A percentile compares a stretch with the other conserved stretches of the same genome.
Evolutionary conservation across 2,329 filamentous ascomycete species (phyloP).

Genomic region (Aspergillus cejpii): DNA sequence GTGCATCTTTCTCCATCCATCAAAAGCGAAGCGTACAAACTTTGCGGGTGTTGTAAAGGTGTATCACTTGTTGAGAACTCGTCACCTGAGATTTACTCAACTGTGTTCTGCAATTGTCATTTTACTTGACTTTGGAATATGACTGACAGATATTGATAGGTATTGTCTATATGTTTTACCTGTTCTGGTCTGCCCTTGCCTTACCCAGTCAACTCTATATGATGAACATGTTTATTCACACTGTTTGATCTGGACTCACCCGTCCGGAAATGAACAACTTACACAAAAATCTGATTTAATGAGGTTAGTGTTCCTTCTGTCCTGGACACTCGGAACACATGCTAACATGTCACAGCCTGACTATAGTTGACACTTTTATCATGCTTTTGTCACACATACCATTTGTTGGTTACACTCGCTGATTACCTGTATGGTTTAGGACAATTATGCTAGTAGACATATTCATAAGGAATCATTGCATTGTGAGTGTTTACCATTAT

Average conservation of each 20-base stretch:
- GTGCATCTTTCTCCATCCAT: conserved; percentile 47
- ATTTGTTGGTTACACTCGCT: conserved; percentile 23
- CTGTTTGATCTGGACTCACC: conserved; percentile 55
- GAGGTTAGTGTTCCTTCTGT: conserved; percentile 43
- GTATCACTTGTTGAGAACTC: conserved; percentile 62
- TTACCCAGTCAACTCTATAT: conserved; percentile 43
- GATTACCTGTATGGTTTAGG: conserved; percentile 22
- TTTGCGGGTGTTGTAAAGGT: conserved; percentile 49
- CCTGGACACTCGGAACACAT: conserved; percentile 1
- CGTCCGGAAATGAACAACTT: conserved; percentile 54
- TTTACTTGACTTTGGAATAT: conserved; percentile 9
- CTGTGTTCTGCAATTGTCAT: conserved; percentile 23
- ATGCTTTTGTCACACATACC: conserved; percentile 18
- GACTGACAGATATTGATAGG: conserved; percentile 23
- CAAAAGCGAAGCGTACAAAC: conserved; percentile 58
- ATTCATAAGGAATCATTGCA: conserved; percentile 4
- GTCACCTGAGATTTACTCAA: conserved; percentile 51
- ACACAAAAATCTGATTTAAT: conserved; percentile 68
- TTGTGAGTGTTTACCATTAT: conserved; percentile 19
- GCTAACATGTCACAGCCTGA: conserved; percentile 39
- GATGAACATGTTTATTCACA: conserved; percentile 64
- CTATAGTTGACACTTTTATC: conserved; percentile 34
- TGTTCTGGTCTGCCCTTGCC: conserved; percentile 12
- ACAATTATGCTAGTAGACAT: conserved; percentile 1
- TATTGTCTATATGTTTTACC: conserved; percentile 16